Conservation (phyloP, 371 early-diverging fungal genomes). For the Mortierella sp. region DNA sequence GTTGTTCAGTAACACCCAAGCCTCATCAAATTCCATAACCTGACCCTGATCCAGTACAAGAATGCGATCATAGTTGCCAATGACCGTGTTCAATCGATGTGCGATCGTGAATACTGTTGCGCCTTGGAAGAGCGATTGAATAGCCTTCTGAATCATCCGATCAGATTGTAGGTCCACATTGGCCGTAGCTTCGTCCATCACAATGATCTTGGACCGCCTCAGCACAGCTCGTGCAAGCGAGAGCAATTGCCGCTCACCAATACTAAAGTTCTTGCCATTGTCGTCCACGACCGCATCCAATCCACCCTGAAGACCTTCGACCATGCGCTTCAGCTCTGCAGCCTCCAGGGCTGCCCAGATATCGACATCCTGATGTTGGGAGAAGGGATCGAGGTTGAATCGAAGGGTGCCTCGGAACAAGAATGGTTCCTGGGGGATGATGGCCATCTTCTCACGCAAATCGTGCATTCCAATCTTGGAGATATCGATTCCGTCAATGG, state of each 20-base stretch:
- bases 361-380: slow-evolving; percentile 66
- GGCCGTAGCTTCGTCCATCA: slow-evolving; percentile 75
- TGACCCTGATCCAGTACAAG: slow-evolving; percentile 68
- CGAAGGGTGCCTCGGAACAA: slow-evolving; percentile 68
- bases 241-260: slow-evolving; percentile 68
- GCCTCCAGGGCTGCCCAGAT: slow-evolving; percentile 67
- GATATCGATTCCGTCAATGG: slow-evolving; percentile 68
- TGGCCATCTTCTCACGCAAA: slow-evolving; percentile 65
- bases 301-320: slow-evolving; percentile 36
- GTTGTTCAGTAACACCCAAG: slow-evolving; percentile 42
- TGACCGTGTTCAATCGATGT: slow-evolving; percentile 77
- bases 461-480: slow-evolving; percentile 61
- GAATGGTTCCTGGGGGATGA: slow-evolving; percentile 75
- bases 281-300: slow-evolving; percentile 55
- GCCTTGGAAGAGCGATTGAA: slow-evolving; percentile 55
- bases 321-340: slow-evolving; percentile 45
- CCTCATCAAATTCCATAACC: slow-evolving; percentile 66
- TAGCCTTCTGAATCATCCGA: slow-evolving; percentile 58
- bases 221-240: slow-evolving; percentile 61
- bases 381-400: slow-evolving; percentile 70
- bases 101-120: slow-evolving; percentile 71
- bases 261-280: slow-evolving; percentile 66
- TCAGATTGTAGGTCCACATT: slow-evolving; percentile 67
- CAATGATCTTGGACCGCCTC: slow-evolving; percentile 64
- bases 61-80: slow-evolving; percentile 70